Evolutionary conservation across 2,329 filamentous ascomycete genomes (phyloP).

Genomic region (Penicillium aurantiogriseum): DNA sequence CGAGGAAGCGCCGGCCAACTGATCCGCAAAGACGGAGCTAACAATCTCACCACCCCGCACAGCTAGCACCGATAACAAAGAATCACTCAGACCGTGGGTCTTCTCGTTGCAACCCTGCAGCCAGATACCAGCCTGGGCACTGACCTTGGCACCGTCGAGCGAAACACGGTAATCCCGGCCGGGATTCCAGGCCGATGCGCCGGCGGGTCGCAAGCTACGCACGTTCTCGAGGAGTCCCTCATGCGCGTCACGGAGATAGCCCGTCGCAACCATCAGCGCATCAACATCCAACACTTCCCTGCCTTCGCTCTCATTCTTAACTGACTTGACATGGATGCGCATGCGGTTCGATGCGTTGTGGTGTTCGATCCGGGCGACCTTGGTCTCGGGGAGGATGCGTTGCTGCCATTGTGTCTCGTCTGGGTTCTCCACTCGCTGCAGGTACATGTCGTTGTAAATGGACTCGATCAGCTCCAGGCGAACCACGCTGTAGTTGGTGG

Average conservation of each 20-base stretch:
- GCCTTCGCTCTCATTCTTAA: constrained; percentile 33
- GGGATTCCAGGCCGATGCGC: constrained; percentile 62
- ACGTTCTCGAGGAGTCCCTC: constrained; percentile 70
- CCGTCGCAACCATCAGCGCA: constrained; percentile 80
- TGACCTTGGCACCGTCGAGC: constrained; percentile 67
- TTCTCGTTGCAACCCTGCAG: constrained; percentile 91
- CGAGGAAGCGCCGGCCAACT: constrained; percentile 27
- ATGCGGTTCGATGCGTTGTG: constrained; percentile 55
- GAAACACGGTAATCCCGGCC: constrained; percentile 75
- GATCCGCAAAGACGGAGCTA: constrained; percentile 64
- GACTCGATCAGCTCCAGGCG: constrained; percentile 85
- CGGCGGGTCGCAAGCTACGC: constrained; percentile 63
- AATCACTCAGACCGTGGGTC: constrained; percentile 85
- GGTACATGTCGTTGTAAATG: constrained; percentile 83
- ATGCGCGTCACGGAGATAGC: constrained; percentile 77
- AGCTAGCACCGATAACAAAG: constrained; percentile 74
- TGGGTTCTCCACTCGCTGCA: constrained; percentile 70
- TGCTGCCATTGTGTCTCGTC: constrained; percentile 78
- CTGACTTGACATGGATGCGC: constrained; percentile 59
- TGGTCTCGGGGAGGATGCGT: constrained; percentile 69
- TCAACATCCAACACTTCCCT: constrained; percentile 72
- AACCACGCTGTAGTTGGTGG: constrained; percentile 94
- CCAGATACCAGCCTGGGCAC: constrained; percentile 76
- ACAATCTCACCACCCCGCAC: constrained; percentile 76
- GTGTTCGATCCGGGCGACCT: constrained; percentile 60